Base-by-base conservation (phyloP, 2,329 filamentous ascomycete species). In the Herpomyces periplanetae region DNA sequence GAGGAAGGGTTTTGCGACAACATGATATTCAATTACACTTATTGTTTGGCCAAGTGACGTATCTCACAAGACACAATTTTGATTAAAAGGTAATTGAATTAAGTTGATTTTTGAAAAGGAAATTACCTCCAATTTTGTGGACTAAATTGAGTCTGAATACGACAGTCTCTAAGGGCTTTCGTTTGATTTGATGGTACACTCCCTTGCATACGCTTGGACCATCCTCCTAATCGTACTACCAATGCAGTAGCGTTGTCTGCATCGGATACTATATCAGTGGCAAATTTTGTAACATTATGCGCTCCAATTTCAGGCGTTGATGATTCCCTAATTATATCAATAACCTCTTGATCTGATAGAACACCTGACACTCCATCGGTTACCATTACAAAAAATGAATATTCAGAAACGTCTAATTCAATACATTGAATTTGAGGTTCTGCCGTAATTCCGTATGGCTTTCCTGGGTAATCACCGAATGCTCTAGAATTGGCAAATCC, bases 271-370 rank as follows among this genome's bases (percentile, higher is more conserved):
- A 87, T 64, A 39, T 91, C 80, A 0, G 66, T 80, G 1, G 75
- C 71, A 37, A 80, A 88, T 21, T 55, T 54, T 11, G 87, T 68
- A 4, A 96, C 53, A 24, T 61, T 56, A 23, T 49, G 49, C 1
- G 69, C 58, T 3, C 59, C 80, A 34, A 85, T 56, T 28, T 87
- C 75, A 0, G 80, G 80, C 0, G 75, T 91, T 32, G 50, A 59
- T 3, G 71, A 66, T 39, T 96, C 80, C 38, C 91, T 91, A 30
- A 91, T 49, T 13, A 91, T 58, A 34, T 96, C 80, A 12, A 88
- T 73, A 25, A 91, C 69, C 40, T 96, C 80, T 40, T 91, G 75
- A 33, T 96, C 80, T 21, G 51, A 56, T 10, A 91, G 44, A 8
- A 64, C 65, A 4, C 68, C 75, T 9, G 61, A 75, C 5, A 96